Base-by-base conservation (phyloP, 2,329 filamentous ascomycete species). In the Canariomyces notabilis region DNA sequence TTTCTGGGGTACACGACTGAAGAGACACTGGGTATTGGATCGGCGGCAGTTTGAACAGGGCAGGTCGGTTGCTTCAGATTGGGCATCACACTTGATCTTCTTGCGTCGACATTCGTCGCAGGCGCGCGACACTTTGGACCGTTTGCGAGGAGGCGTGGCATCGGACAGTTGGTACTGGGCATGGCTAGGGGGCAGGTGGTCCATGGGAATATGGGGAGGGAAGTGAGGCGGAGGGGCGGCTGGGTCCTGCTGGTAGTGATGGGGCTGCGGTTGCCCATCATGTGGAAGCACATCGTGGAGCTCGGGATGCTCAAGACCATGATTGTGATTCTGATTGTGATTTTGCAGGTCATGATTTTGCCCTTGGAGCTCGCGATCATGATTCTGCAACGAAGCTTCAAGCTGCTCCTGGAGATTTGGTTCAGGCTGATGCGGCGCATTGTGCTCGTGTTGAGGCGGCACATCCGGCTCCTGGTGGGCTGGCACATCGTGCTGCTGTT, bases 101-200 rank as follows among this genome's bases (percentile, higher is more conserved):
- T 94, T 94, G 45, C 89, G 79, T 35, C 89, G 77, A 62, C 89
- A 95, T 62, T 94, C 88, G 61, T 95, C 89, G 59, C 89, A 95
- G 2, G 89, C 89, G 31, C 89, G 78, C 9, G 89, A 94, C 5
- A 93, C 88, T 64, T 95, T 95, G 5, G 85, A 87, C 49, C 89
- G 76, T 64, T 93, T 93, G 52, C 84, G 74, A 0, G 84, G 83
- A 12, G 82, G 78, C 9, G 81, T 80, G 48, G 74, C 74, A 52
- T 84, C 82, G 45, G 40, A 44, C 38, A 70, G 62, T 18, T 67
- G 64, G 35, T 70, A 70, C 51, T 70, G 67, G 3, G 42, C 29
- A 31, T 50, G 39, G 6, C 32, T 29, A 36, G 23, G 29, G 2
- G 49, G 29, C 3, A 77, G 50, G 34, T 63, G 58, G 41, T 72